Evolutionary conservation across 1,139 yeast species (phyloP).

Genomic region (Geotrichum reessii): DNA sequence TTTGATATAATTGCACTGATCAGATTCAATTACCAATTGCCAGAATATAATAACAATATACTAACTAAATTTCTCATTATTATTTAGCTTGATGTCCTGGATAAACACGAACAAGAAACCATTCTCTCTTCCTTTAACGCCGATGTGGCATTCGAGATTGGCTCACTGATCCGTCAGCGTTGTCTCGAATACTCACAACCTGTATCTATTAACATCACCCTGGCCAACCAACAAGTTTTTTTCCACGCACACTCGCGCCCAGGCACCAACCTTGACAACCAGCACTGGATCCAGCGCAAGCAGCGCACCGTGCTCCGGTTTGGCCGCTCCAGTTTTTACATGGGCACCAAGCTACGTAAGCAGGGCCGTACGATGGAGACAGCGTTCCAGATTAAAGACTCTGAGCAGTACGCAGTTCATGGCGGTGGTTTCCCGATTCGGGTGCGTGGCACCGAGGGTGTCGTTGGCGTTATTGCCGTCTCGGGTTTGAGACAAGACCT

Average conservation of each 20-base stretch:
- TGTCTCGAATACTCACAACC: constrained; percentile 31
- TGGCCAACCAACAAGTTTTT: constrained; percentile 46
- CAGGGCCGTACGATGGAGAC: constrained; percentile 32
- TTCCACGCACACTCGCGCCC: constrained; percentile 48
- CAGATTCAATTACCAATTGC: background rate
- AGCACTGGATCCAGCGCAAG: constrained; percentile 55
- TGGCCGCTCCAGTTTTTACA: constrained; percentile 49
- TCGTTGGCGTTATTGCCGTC: constrained; percentile 53
- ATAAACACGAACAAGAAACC: constrained; percentile 30
- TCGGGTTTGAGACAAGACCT: constrained; percentile 46
- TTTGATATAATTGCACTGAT: background rate
- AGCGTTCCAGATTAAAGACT: constrained; percentile 41
- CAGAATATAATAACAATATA: too few species aligned
- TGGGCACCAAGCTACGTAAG: constrained; percentile 45
- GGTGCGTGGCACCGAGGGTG: constrained; percentile 41
- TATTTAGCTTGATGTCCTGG: constrained; percentile 25
- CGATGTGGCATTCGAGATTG: constrained; percentile 35
- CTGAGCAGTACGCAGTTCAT: constrained; percentile 49
- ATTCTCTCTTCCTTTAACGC: constrained; percentile 33
- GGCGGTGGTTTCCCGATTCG: constrained; percentile 61
- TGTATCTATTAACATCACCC: constrained; percentile 49
- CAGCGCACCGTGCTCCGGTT: constrained; percentile 48
- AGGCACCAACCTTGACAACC: constrained; percentile 49
- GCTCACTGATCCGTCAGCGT: constrained; percentile 29
- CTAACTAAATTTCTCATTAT: background rate